Evolutionary conservation across 495 filamentous ascomycete species (phyloP).

Genomic region (Articulospora tetracladia): DNA sequence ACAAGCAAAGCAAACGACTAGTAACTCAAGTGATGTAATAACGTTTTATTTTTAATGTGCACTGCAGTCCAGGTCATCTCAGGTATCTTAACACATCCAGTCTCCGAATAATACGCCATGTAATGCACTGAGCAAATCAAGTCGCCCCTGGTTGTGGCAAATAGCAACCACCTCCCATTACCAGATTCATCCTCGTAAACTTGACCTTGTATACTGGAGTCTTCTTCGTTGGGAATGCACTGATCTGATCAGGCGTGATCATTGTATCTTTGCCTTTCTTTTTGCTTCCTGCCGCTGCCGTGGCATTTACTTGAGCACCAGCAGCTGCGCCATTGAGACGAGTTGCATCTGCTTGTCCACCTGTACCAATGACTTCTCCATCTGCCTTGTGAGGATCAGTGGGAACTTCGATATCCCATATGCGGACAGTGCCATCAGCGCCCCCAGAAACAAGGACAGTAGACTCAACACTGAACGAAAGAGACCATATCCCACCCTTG

Average conservation of each 20-base stretch:
- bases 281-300: conserved; percentile 50
- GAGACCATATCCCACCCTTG: conserved; percentile 88
- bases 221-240: conserved; percentile 92
- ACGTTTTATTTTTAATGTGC: not conserved
- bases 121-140: not conserved
- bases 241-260: conserved; percentile 89
- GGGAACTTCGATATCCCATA: conserved; percentile 83
- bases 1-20: not conserved
- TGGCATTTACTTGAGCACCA: conserved; percentile 25
- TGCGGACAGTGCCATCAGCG: conserved; percentile 84
- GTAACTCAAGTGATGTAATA: not conserved
- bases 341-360: conserved; percentile 39
- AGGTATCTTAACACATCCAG: not conserved
- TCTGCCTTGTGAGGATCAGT: conserved; percentile 37
- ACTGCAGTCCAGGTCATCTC: not conserved
- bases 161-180: conserved; percentile 84
- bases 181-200: conserved; percentile 90
- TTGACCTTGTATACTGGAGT: conserved; percentile 89
- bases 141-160: conserved; percentile 38
- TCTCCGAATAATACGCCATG: not conserved
- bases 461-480: conserved; percentile 87
- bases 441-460: conserved; percentile 84
- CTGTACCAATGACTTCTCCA: conserved; percentile 52
- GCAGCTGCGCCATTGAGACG: conserved; percentile 39
- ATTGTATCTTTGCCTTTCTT: conserved; percentile 88